Evolutionary conservation across 78 protist genomes (phyloP).

Genomic region (Polysphondylium violaceum): DNA sequence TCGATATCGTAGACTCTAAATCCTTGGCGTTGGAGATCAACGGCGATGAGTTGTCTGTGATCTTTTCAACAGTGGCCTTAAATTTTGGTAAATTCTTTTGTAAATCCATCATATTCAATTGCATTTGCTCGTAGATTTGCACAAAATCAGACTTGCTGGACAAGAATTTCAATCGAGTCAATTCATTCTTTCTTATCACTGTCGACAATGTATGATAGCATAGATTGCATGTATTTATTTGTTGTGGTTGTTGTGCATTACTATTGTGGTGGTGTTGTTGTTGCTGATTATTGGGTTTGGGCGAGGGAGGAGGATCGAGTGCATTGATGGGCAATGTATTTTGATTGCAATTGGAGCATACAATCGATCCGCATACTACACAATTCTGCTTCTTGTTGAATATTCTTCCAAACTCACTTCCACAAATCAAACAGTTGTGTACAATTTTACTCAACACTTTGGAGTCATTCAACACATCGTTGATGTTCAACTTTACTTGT

Average conservation of each 20-base stretch:
- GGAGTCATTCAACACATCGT: slow-evolving; percentile 8
- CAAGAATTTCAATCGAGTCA: not conserved
- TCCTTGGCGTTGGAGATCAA: slow-evolving; percentile 11
- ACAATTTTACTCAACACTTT: slow-evolving; percentile 21
- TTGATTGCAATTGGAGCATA: slow-evolving; percentile 48
- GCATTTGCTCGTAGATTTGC: slow-evolving; percentile 66
- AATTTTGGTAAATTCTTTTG: slow-evolving; percentile 10
- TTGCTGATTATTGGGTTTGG: not conserved
- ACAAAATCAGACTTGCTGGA: slow-evolving; percentile 16
- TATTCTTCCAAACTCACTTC: slow-evolving; percentile 42
- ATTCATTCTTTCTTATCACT: slow-evolving; percentile 5
- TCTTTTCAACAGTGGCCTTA: slow-evolving; percentile 12
- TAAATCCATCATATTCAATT: slow-evolving; percentile 51
- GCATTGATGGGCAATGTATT: slow-evolving; percentile 25
- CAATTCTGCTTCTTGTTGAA: slow-evolving; percentile 63
- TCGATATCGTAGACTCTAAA: slow-evolving; percentile 12
- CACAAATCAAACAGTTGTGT: slow-evolving; percentile 52
- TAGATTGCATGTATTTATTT: slow-evolving; percentile 38
- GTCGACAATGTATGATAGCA: slow-evolving; percentile 21
- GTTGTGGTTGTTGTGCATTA: not conserved
- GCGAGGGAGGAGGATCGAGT: not conserved
- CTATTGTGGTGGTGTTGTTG: not conserved
- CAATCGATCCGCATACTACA: slow-evolving; percentile 36
- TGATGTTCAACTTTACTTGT: slow-evolving; percentile 29
- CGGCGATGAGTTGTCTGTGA: slow-evolving; percentile 22